Conservation (phyloP, 164 flowering plant species). For the Liquidambar formosana region DNA sequence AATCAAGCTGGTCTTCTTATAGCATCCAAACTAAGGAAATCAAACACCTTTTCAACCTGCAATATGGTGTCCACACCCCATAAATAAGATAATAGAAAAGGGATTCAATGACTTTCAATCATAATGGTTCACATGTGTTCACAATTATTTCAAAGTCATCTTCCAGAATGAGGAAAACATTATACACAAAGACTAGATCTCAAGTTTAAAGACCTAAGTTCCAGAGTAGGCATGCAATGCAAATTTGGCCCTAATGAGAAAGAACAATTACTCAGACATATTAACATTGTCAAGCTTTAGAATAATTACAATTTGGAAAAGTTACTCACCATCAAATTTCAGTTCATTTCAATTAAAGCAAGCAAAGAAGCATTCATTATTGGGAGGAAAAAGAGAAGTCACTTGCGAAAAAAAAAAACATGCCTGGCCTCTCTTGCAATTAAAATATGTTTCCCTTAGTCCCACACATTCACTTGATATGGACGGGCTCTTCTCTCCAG, state of each 20-base stretch:
- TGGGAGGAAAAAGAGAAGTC: not conserved
- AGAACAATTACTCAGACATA: not conserved
- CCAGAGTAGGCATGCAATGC: not conserved
- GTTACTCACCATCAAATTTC: too few species aligned
- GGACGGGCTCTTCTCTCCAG: conserved; percentile 71
- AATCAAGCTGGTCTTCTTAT: not conserved
- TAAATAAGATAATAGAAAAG: too few species aligned
- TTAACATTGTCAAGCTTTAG: not conserved
- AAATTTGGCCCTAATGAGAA: not conserved
- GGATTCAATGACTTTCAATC: too few species aligned
- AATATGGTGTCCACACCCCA: too few species aligned
- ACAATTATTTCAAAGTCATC: too few species aligned
- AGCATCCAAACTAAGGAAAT: not conserved
- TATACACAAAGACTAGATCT: too few species aligned
- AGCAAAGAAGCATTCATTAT: not conserved
- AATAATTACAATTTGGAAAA: not conserved
- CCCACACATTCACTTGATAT: conserved; percentile 88
- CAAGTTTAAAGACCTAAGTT: not conserved
- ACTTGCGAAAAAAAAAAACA: conserved; percentile 2
- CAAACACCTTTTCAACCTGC: too few species aligned
- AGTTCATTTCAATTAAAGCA: too few species aligned
- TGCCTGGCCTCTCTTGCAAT: conserved; percentile 98
- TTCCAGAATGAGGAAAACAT: too few species aligned
- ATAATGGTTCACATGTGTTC: too few species aligned
- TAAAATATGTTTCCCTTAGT: conserved; percentile 88